Evolutionary conservation across 192 early-diverging fungal genomes (phyloP).

Genomic region (Coemansia sp.): DNA sequence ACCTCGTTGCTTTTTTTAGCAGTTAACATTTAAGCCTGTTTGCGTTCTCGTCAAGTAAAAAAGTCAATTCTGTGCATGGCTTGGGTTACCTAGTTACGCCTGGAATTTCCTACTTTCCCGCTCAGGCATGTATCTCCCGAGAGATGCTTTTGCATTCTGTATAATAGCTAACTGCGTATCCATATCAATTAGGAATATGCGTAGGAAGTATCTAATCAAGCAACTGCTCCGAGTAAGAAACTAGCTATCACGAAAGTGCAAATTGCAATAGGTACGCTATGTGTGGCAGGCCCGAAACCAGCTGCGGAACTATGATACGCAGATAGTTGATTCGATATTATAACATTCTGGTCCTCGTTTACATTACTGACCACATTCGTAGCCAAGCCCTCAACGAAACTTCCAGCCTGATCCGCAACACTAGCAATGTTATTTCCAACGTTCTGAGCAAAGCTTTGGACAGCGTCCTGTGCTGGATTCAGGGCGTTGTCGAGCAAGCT

Average conservation of each 20-base stretch:
- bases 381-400: slow-evolving; percentile 14
- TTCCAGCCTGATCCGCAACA: slow-evolving; percentile 24
- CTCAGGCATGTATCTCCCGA: no score
- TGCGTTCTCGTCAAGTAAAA: no score
- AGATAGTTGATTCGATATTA: slow-evolving; percentile 31
- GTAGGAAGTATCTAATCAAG: neutral
- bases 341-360: slow-evolving; percentile 18
- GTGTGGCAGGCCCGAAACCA: neutral
- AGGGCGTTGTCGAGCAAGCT: neutral
- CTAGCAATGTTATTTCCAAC: slow-evolving; percentile 25
- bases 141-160: no score
- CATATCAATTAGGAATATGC: no score
- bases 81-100: no score
- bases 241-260: neutral
- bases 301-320: slow-evolving; percentile 20
- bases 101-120: no score
- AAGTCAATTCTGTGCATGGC: no score
- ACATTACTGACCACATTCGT: slow-evolving; percentile 15
- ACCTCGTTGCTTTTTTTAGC: neutral
- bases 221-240: neutral
- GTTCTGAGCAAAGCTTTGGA: slow-evolving; percentile 7
- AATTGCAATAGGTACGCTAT: neutral
- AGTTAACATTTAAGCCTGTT: no score
- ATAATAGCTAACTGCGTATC: no score
- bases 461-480: slow-evolving; percentile 21